Percentiles rank a stretch among this genome's conserved stretches.
These are phyloP conservation scores for Paradendryphiella salina DNA, from an alignment of 2,329 filamentous ascomycete species.

Conservation along the genomic window DNA sequence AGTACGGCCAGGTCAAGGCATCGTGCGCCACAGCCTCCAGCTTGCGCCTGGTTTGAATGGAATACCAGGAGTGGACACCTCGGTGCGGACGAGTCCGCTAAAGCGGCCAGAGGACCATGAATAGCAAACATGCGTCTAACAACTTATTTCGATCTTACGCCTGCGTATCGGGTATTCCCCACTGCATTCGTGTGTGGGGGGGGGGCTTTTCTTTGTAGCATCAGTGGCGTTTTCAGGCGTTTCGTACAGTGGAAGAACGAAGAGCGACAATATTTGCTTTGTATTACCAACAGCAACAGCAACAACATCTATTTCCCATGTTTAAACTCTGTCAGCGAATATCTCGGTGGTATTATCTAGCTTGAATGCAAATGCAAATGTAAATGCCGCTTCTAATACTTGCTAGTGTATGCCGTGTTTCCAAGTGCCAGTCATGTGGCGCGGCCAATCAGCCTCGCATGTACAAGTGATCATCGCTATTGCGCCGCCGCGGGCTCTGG, in stretches of 20 bases:
- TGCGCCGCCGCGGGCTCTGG: conserved; percentile 4
- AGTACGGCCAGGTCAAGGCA: conserved; percentile 27
- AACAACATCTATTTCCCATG: not conserved
- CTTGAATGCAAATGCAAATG: not conserved
- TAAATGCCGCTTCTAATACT: not conserved
- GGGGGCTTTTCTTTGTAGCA: conserved; percentile 20
- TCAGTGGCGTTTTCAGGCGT: conserved; percentile 13
- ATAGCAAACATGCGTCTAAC: conserved; percentile 20
- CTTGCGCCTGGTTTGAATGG: conserved; percentile 35
- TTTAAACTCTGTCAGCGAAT: not conserved
- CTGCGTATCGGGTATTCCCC: conserved; percentile 3
- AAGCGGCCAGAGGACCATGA: conserved; percentile 54
- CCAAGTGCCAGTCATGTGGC: not conserved
- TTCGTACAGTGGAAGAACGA: not conserved
- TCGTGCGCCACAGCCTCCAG: conserved; percentile 46
- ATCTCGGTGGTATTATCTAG: not conserved
- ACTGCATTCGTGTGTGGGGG: too few species aligned
- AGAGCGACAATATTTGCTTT: conserved; percentile 11
- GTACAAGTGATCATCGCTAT: conserved; percentile 5
- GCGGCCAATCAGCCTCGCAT: conserved; percentile 1
- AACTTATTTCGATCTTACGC: conserved; percentile 2
- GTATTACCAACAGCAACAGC: conserved; percentile 2
- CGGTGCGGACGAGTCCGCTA: conserved; percentile 45
- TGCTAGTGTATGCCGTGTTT: conserved; percentile 6
- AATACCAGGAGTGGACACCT: conserved; percentile 27